Percentiles rank a stretch among this genome's conserved stretches.
phyloP scores from a whole-genome alignment of 2,329 filamentous ascomycete species.

The Lachnellula willkommii region DNA sequence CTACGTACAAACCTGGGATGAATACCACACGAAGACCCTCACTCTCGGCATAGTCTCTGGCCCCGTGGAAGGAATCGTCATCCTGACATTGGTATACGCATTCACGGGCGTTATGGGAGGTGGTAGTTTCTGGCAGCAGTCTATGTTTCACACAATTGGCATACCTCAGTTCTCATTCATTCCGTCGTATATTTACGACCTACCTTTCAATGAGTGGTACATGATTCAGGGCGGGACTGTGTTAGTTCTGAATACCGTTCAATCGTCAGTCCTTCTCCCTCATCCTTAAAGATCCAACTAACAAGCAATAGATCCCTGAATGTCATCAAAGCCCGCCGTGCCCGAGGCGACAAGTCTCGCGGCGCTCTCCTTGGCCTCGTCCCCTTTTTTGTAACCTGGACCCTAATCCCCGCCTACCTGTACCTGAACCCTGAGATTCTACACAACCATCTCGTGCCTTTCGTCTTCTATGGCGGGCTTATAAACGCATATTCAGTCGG shows the following conservation, averaged over 20 bases:
- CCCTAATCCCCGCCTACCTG: constrained; percentile 70
- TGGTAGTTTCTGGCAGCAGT: constrained; percentile 87
- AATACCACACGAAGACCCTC: constrained; percentile 95
- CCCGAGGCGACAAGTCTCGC: constrained; percentile 65
- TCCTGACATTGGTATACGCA: constrained; percentile 73
- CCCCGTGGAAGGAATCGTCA: constrained; percentile 89
- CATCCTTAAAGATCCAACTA: constrained; percentile 23
- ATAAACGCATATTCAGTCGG: constrained; percentile 94
- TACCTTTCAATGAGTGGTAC: constrained; percentile 90
- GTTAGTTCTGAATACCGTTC: constrained; percentile 76
- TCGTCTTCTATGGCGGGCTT: constrained; percentile 80
- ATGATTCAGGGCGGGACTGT: constrained; percentile 80
- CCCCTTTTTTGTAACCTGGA: constrained; percentile 77
- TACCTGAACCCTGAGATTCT: constrained; percentile 81
- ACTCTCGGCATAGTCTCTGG: constrained; percentile 89
- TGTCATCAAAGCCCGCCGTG: constrained; percentile 74
- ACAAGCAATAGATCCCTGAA: constrained; percentile 57
- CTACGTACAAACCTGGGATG: constrained; percentile 98
- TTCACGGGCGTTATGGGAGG: constrained; percentile 82
- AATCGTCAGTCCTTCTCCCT: constrained; percentile 41
- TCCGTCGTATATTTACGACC: constrained; percentile 65
- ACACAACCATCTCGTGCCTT: constrained; percentile 78
- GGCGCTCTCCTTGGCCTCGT: constrained; percentile 75
- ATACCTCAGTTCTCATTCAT: constrained; percentile 60
- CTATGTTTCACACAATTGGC: constrained; percentile 69